Evolutionary conservation across 495 filamentous ascomycete species (phyloP).

Genomic region (Podospora bellae-mahoneyi): DNA sequence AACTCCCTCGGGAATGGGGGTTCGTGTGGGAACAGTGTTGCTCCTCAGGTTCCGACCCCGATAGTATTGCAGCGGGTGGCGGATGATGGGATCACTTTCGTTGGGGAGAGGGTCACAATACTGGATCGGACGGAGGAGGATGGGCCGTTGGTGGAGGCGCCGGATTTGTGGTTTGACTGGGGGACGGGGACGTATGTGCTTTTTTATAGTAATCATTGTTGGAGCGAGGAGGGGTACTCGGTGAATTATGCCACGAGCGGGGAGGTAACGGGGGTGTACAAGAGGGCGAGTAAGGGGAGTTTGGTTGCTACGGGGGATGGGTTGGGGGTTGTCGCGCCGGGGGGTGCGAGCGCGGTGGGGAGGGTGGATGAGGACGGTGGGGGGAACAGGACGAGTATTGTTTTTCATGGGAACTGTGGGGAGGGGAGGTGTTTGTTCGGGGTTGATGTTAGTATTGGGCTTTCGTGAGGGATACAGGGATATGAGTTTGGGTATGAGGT

Average conservation of each 20-base stretch:
- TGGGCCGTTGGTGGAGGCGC: slow-evolving; percentile 62
- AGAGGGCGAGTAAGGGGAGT: slow-evolving; percentile 26
- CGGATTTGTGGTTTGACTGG: slow-evolving; percentile 42
- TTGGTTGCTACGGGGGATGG: slow-evolving; percentile 23
- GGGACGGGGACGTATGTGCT: slow-evolving; percentile 53
- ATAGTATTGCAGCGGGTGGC: slow-evolving; percentile 58
- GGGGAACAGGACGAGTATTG: slow-evolving; percentile 25
- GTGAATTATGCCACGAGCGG: slow-evolving; percentile 47
- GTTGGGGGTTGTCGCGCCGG: slow-evolving; percentile 47
- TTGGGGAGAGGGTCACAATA: slow-evolving; percentile 52
- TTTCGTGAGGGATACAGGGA: slow-evolving; percentile 1
- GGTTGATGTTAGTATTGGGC: slow-evolving; percentile 19
- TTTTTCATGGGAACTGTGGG: slow-evolving; percentile 53
- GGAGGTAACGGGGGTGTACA: slow-evolving; percentile 49
- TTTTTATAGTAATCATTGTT: slow-evolving; percentile 61
- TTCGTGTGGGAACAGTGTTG: slow-evolving; percentile 52
- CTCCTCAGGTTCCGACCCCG: slow-evolving; percentile 50
- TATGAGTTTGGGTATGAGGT: background rate
- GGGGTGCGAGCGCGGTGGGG: slow-evolving; percentile 49
- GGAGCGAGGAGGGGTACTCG: slow-evolving; percentile 49
- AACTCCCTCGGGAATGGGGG: slow-evolving; percentile 57
- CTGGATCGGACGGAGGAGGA: slow-evolving; percentile 54
- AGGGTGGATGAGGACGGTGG: slow-evolving; percentile 40
- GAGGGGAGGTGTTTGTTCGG: slow-evolving; percentile 39
- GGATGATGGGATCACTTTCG: slow-evolving; percentile 48